phyloP scores from a whole-genome alignment of 169 alveolate species.

The Plasmodium gonderi region DNA sequence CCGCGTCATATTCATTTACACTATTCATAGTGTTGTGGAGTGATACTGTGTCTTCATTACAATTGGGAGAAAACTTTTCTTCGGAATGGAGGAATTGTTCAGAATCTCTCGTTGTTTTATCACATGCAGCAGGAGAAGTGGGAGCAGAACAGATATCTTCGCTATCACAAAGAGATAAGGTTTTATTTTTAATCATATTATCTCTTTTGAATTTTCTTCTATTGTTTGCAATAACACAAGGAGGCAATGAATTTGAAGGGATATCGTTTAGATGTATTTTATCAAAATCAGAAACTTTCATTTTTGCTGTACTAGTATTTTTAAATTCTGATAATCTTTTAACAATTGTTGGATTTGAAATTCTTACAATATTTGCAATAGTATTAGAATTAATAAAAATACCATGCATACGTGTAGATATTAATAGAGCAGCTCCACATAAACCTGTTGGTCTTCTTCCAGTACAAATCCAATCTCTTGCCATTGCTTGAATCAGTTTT shows the following conservation, averaged over 20 bases:
- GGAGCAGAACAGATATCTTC: slow-evolving; percentile 57
- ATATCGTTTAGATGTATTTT: slow-evolving; percentile 85
- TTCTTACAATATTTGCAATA: slow-evolving; percentile 94
- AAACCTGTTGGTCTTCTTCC: slow-evolving; percentile 99
- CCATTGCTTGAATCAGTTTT: slow-evolving; percentile 96
- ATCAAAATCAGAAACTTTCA: slow-evolving; percentile 94
- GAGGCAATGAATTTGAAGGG: slow-evolving; percentile 88
- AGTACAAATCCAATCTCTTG: slow-evolving; percentile 97
- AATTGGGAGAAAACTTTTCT: neutral
- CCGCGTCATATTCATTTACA: neutral
- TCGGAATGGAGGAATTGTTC: neutral
- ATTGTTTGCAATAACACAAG: slow-evolving; percentile 80
- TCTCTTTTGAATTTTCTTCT: slow-evolving; percentile 74
- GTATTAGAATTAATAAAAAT: slow-evolving; percentile 88
- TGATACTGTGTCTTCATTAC: neutral
- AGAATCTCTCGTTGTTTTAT: neutral
- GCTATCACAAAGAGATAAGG: slow-evolving; percentile 70
- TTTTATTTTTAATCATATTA: slow-evolving; percentile 45
- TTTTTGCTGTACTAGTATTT: slow-evolving; percentile 92
- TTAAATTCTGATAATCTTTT: slow-evolving; percentile 96
- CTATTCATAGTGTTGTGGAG: neutral
- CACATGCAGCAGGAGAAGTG: slow-evolving; percentile 11
- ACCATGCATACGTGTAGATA: slow-evolving; percentile 98
- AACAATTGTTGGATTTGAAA: slow-evolving; percentile 95
- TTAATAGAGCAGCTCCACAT: slow-evolving; percentile 99